Evolutionary conservation across 2,329 filamentous ascomycete genomes (phyloP).

Genomic region (Scorias spongiosa): DNA sequence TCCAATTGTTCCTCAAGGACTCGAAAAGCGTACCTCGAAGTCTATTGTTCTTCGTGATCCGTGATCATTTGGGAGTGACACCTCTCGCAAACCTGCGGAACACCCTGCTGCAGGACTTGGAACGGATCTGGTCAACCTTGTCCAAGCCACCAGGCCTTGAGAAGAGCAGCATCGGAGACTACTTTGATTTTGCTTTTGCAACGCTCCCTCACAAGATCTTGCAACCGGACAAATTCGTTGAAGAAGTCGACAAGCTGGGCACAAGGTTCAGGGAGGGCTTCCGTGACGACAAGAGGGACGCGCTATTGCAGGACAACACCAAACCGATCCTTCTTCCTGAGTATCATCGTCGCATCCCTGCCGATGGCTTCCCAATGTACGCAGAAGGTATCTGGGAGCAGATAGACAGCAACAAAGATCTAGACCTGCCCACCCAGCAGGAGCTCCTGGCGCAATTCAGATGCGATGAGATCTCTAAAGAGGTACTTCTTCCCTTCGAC

Average conservation of each 20-base stretch:
- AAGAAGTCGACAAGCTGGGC: slow-evolving; percentile 66
- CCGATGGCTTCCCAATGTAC: slow-evolving; percentile 91
- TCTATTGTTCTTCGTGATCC: slow-evolving; percentile 95
- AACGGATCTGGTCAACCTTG: slow-evolving; percentile 81
- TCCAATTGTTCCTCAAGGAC: slow-evolving; percentile 93
- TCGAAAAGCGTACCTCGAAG: slow-evolving; percentile 82
- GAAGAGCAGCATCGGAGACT: slow-evolving; percentile 79
- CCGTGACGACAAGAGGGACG: slow-evolving; percentile 48
- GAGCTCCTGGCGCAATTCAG: slow-evolving; percentile 93
- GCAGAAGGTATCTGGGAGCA: slow-evolving; percentile 94
- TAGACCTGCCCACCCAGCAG: slow-evolving; percentile 92
- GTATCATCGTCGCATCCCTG: slow-evolving; percentile 89
- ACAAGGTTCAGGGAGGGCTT: slow-evolving; percentile 71
- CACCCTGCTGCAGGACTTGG: slow-evolving; percentile 79
- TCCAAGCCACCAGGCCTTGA: slow-evolving; percentile 85
- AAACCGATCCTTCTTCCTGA: slow-evolving; percentile 79
- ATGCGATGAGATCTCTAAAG: slow-evolving; percentile 88
- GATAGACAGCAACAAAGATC: slow-evolving; percentile 96
- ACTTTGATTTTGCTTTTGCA: slow-evolving; percentile 96
- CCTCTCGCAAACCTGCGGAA: slow-evolving; percentile 79
- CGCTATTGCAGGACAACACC: slow-evolving; percentile 53
- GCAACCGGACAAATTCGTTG: slow-evolving; percentile 77
- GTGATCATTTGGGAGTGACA: slow-evolving; percentile 86
- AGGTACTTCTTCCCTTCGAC: slow-evolving; percentile 76
- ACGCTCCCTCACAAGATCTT: slow-evolving; percentile 93